Evolutionary conservation across 2,329 filamentous ascomycete genomes (phyloP), one percentile per base, ranked within the genome.

Genomic region (Scleromitrula shiraiana): DNA sequence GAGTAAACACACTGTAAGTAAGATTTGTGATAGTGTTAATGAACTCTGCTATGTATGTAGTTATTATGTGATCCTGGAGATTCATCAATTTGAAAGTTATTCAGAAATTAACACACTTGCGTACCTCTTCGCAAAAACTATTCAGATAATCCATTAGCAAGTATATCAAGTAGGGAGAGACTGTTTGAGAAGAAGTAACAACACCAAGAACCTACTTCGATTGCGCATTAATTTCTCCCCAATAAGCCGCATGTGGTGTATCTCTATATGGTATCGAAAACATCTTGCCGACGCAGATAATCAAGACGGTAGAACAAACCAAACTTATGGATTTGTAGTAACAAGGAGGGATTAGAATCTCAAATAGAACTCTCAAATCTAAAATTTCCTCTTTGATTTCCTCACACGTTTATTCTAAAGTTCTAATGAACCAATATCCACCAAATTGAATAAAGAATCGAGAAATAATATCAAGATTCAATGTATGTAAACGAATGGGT

Each of bases 1-100:
- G 32, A 14, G 35, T 17, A 40, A 27, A 50, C 60, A 24, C 64
- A 75, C 72, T 62, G 53, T 75, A 77, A 5, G 66, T 66, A 1
- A 74, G 43, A 53, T 76, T 78, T 3, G 72, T 75, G 39, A 76
- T 51, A 0, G 74, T 71, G 53, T 76, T 77, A 50, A 76, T 62
- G 51, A 77, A 73, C 53, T 78, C 74, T 26, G 70, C 75, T 40
- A 77, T 64, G 55, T 76, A 77, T 3, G 61, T 56, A 2, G 72
- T 74, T 44, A 77, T 61, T 45, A 68, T 70, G 54, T 76, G 79
- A 58, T 80, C 77, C 65, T 81, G n/a, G 20, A 5, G 15, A 32
- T 10, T 32, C 29, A 5, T 32, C 12, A 32, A n/a, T n/a, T 32
- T 32, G 29, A 10, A n/a, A 32, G 12, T 32, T 24, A 10, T 19